These are phyloP conservation scores for Lachnum nothofagi DNA, from an alignment of 2,329 filamentous ascomycete species.

Conservation along the genomic window DNA sequence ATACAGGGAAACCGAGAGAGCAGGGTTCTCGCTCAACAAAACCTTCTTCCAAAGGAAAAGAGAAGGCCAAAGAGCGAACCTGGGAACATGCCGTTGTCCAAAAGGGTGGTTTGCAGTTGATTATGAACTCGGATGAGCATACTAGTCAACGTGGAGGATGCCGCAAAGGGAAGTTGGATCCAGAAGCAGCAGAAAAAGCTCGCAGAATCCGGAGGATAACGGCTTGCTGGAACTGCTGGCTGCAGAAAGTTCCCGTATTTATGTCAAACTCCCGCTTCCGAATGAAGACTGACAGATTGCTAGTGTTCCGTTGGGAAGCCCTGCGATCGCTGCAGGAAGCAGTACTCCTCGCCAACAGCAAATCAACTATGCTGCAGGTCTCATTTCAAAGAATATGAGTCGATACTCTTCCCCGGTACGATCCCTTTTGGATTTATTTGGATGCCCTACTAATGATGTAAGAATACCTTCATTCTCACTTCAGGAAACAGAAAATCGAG, in stretches of 20 bases:
- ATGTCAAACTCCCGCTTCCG: neutral
- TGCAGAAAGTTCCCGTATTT: conserved; percentile 21
- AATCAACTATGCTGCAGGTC: conserved; percentile 17
- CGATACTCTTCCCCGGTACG: conserved; percentile 22
- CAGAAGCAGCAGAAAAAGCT: conserved; percentile 18
- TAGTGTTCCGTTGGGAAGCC: conserved; percentile 20
- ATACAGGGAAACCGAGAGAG: neutral
- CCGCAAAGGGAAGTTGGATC: conserved; percentile 19
- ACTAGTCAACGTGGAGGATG: conserved; percentile 10
- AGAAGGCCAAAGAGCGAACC: conserved; percentile 2
- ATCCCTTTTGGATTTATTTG: neutral
- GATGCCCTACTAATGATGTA: conserved; percentile 2
- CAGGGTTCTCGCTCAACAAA: neutral
- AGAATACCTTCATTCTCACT: conserved; percentile 23
- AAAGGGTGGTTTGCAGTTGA: conserved; percentile 8
- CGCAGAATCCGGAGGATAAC: conserved; percentile 16
- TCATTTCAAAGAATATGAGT: conserved; percentile 23
- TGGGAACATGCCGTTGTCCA: conserved; percentile 16
- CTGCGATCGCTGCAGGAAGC: conserved; percentile 22
- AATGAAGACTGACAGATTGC: neutral
- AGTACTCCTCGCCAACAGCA: conserved; percentile 7
- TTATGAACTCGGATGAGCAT: conserved; percentile 6
- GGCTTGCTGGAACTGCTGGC: conserved; percentile 27
- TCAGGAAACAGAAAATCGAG: conserved; percentile 24
- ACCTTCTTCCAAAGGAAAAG: conserved; percentile 9